Base-by-base conservation (phyloP, 2,329 filamentous ascomycete genomes). In the Incumbomyces lentus region DNA sequence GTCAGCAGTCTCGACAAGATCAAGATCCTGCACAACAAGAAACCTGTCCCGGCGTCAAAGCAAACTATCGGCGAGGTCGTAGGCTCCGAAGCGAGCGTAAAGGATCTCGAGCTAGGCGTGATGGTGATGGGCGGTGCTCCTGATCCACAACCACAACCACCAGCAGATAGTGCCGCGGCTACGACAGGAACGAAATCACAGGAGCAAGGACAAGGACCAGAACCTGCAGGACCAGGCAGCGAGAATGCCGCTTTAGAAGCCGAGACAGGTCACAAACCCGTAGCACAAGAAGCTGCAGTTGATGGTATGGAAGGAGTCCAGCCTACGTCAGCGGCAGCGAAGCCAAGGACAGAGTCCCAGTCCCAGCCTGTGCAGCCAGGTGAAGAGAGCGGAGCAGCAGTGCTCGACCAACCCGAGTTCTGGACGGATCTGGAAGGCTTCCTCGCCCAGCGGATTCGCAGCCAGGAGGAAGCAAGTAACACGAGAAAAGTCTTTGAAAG, bases 401-500 rank as follows among this genome's bases (percentile, higher is more conserved):
- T 51, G 16, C 61, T 94, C 53, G 68, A 77, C 59, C 82, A 78
- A 11, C 77, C 82, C 6, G 80, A 75, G 46, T 98, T 98, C 61
- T 98, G 92, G 92, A 68, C 67, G 7, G 92, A 96, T 68, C 65
- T 98, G 52, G 79, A 80, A 60, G 84, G 77, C 0, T 96, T 90
- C 64, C 62, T 98, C 62, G 68, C 79, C 59, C 84, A 89, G 69
- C 77, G 86, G 62, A 67, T 95, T 57, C 80, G 83, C 64, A 84
- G 93, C 61, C 79, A 73, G 43, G 62, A 61, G 2, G 73, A 76
- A 59, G 85, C 83, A 1, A 76, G 77, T 55, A 76, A 79, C 57
- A 63, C 90, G 58, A 74, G 75, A 31, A 68, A 63, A 4, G 62
- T 84, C 17, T 95, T 95, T 60, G 82, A 76, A 64, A 69, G 69